Evolutionary conservation across 208 protist genomes (phyloP), one percentile per base, ranked within the genome.

Genomic region (Borovskyia barvae): DNA sequence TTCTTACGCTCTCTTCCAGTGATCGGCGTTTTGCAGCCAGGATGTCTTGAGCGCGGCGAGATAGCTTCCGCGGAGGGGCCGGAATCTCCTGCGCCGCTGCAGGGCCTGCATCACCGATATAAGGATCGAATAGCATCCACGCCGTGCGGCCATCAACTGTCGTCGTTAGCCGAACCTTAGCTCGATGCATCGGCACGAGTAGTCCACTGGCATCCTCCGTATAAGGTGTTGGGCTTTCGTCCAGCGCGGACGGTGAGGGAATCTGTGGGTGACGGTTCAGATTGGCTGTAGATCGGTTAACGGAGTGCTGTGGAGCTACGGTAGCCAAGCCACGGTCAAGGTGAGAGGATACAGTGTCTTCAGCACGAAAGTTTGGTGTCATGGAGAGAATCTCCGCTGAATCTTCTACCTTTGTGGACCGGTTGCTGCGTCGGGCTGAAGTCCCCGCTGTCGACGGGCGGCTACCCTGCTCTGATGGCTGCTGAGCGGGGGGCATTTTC

Each of bases 1-100:
- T 66, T 55, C 65, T 75, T 33, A 62, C 76, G 24, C 51, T 67
- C 46, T 60, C 50, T 57, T 84, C 76, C 20, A 85, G 55, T 2
- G 64, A 60, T 11, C 40, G 56, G 3, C 77, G 67, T 56, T 75
- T 77, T 2, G 64, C 46, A 8, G 65, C 64, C 33, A 90, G 68
- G 43, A 82, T 84, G 43, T 80, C 72, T 64, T 90, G 72, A 41
- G 79, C 82, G 8, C 82, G 78, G 25, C 67, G 78, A 39, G 82
- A 90, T 15, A 90, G 73, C n/a, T 53, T 53, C 54, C 58, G 73
- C 11, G 82, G 82, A 24, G 82, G 82, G 0, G 76, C 65, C 2
- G 64, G 45, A n/a, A 90, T 71, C 46, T 82, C 77, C 22, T 66
- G 69, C 40, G 63, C 48, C n/a, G 47, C 28, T n/a, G 50, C 37